Evolutionary conservation across 2,329 filamentous ascomycete genomes (phyloP), one percentile per base, ranked within the genome.

Genomic region (Talaromyces sp.): DNA sequence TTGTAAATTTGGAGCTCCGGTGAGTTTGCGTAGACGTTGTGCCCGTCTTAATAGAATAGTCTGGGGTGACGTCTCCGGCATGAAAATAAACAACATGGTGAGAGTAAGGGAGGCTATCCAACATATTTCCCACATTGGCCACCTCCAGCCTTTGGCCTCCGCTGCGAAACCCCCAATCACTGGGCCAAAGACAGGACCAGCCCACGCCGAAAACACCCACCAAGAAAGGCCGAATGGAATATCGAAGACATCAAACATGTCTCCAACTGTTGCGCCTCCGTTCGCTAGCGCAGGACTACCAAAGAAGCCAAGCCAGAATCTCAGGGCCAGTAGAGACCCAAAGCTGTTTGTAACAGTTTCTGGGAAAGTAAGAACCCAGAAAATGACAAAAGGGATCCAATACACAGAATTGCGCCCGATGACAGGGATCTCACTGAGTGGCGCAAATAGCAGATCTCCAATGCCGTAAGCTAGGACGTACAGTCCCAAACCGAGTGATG

Each of bases 331-430:
- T 13, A 92, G 80, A 0, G 87, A 87, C 0, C 85, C 78, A 62
- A 87, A 90, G 77, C 87, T 8, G 9, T 43, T 17, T 7, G 19
- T 43, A 43, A 43, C 41, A 8, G 41, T n/a, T 17, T 43, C 41
- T 0, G 89, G 88, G n/a, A 91, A 83, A 6, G 84, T 86, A 9
- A 92, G 75, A 67, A 91, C 82, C 59, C 89, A 85, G 73, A 91
- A 92, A 27, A 91, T 78, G 65, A 84, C 84, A 78, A 91, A 89
- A 11, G 88, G 89, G 68, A 85, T 73, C 41, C 89, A 84, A 75
- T 92, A 92, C 5, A 89, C 84, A 0, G 86, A 85, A 70, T 88
- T 91, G 4, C 89, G 82, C 2, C 90, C 89, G 61, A 91, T 84
- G 54, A 82, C 73, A 0, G 89, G 87, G 25, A 92, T 85, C 76